Evolutionary conservation across 306 rosid genomes (phyloP), one percentile per base, ranked within the genome.

Genomic region (Ammopiptanthus mongolicus): DNA sequence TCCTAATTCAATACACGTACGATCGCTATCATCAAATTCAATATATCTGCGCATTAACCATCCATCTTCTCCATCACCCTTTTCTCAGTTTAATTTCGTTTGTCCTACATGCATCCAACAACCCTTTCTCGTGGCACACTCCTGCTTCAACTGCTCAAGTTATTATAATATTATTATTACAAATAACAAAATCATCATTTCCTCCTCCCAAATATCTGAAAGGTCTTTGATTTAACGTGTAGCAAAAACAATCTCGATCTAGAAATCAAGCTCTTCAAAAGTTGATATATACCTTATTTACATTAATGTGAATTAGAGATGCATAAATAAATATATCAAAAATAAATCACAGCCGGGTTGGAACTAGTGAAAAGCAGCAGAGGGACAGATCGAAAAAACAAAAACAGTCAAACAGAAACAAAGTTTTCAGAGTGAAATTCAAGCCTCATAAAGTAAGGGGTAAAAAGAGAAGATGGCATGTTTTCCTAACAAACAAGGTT

Each of bases 261-360:
- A 56, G 21, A 31, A 31, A 72, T 25, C 28, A 75, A 66, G 78
- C 41, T 65, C 31, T 19, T 15, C 7, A 51, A 78, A 42, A 12
- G 60, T 59, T 18, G 58, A 46, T 71, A 87, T 83, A 74, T 81
- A 87, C 86, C n/a, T n/a, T n/a, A n/a, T n/a, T n/a, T n/a, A n/a
- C n/a, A n/a, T n/a, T n/a, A 62, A 29, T 12, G 19, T 29, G 28
- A 11, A 36, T 48, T 39, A 18, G 63, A 25, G 28, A 25, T 25
- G 28, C 28, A 71, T 21, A 62, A 39, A 58, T n/a, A 17, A 31
- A 18, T 13, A 18, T 21, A 61, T 46, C 22, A 42, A 56, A 4
- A 76, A 1, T 3, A 73, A n/a, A n/a, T n/a, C 69, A 17, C 51
- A 51, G 44, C 60, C 74, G 36, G 37, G 65, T 8, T 59, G 7